These are phyloP conservation scores for Microsporum canis DNA, from an alignment of 2,329 filamentous ascomycete genomes.

Conservation along the genomic window DNA sequence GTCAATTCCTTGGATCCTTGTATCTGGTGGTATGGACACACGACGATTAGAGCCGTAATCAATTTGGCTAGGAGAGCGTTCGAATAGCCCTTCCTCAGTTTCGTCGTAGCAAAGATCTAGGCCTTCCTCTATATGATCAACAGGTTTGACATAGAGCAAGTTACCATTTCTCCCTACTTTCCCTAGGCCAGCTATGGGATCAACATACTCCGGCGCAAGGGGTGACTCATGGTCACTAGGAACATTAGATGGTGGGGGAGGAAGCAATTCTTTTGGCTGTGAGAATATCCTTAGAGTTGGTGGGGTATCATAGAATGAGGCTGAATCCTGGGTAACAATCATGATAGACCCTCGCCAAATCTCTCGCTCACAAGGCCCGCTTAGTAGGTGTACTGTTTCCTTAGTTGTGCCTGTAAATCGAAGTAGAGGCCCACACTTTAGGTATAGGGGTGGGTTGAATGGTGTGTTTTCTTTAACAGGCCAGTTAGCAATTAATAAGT, in stretches of 20 bases:
- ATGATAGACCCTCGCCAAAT: slow-evolving; percentile 90
- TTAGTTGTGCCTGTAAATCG: slow-evolving; percentile 78
- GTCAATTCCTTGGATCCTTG: slow-evolving; percentile 42
- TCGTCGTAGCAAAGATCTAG: slow-evolving; percentile 70
- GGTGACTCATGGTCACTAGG: slow-evolving; percentile 46
- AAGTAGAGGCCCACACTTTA: slow-evolving; percentile 83
- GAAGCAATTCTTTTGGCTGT: slow-evolving; percentile 71
- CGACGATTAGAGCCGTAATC: slow-evolving; percentile 30
- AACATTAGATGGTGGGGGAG: slow-evolving; percentile 57
- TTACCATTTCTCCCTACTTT: slow-evolving; percentile 77
- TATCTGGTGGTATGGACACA: slow-evolving; percentile 37
- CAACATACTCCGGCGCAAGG: slow-evolving; percentile 67
- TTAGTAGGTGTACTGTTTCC: slow-evolving; percentile 25
- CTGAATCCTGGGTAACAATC: slow-evolving; percentile 81
- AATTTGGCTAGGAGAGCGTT: slow-evolving; percentile 44
- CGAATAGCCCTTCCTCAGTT: slow-evolving; percentile 72
- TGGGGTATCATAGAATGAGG: slow-evolving; percentile 67
- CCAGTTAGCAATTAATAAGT: slow-evolving; percentile 28
- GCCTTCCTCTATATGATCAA: slow-evolving; percentile 71
- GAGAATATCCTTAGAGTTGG: slow-evolving; percentile 76
- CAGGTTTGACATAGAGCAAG: slow-evolving; percentile 75
- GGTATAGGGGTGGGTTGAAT: slow-evolving; percentile 72
- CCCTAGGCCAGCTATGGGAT: slow-evolving; percentile 76
- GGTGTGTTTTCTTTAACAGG: slow-evolving; percentile 39
- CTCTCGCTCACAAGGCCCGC: slow-evolving; percentile 48